These are phyloP conservation scores for Scolecobasidium constrictum DNA, from an alignment of 2,329 filamentous ascomycete species.

Conservation along the genomic window DNA sequence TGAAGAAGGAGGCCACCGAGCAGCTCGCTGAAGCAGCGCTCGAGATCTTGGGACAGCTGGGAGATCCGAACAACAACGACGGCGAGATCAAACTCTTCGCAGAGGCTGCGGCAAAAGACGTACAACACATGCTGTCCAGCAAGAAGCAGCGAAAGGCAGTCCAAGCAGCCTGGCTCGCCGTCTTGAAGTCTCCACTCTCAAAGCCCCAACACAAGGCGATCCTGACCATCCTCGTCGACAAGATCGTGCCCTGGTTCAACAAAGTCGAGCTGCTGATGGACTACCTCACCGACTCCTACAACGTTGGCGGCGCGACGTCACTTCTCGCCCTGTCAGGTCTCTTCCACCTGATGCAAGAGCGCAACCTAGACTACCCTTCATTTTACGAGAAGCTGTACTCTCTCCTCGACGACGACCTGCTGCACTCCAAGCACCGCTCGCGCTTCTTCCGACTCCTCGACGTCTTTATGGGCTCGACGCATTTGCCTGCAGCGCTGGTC, in stretches of 20 bases:
- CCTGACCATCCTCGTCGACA: conserved; percentile 49
- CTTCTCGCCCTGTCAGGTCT: conserved; percentile 83
- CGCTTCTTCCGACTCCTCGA: conserved; percentile 33
- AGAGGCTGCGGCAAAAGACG: conserved; percentile 52
- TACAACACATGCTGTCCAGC: conserved; percentile 53
- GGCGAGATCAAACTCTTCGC: conserved; percentile 52
- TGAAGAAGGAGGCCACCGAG: background rate
- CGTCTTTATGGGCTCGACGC: conserved; percentile 80
- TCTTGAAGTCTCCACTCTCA: conserved; percentile 46
- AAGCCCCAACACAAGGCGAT: conserved; percentile 9
- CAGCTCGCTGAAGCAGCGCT: conserved; percentile 5
- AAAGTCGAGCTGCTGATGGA: conserved; percentile 87
- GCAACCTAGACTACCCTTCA: conserved; percentile 89
- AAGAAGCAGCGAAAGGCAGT: conserved; percentile 51
- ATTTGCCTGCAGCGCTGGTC: conserved; percentile 81
- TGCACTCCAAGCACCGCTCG: conserved; percentile 65
- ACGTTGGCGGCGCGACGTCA: conserved; percentile 71
- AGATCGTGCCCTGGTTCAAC: conserved; percentile 82
- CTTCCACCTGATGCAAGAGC: conserved; percentile 86
- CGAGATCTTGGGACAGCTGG: conserved; percentile 11
- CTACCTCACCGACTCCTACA: conserved; percentile 90
- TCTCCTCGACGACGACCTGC: conserved; percentile 69
- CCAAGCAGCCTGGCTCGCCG: conserved; percentile 75
- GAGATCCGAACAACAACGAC: background rate
- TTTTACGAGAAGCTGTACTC: conserved; percentile 95